Base-by-base conservation (phyloP, 2,329 filamentous ascomycete species). In the Ramularia endophylla region DNA sequence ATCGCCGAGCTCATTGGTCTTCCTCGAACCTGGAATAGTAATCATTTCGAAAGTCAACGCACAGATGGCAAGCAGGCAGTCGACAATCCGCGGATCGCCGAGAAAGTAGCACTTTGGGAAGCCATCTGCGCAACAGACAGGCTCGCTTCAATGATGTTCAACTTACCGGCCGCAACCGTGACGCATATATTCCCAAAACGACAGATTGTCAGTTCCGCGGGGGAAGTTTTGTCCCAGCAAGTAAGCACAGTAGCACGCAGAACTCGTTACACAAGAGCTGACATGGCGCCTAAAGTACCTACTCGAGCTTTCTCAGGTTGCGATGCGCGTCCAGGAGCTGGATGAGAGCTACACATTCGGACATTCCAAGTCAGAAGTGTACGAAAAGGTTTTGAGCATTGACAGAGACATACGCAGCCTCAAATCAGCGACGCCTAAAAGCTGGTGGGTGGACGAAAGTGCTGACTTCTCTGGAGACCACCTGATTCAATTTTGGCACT, bases 1-100 rank as follows among this genome's bases (percentile, higher is more conserved):
- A 50, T 67, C 17, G 63, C 63, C 31, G 63, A 67, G 47, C 46
- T 67, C 2, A 62, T 65, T 33, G 65, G 64, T 2, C 46, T 67
- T 4, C 62, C 62, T 7, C 51, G 49, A 25, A 38, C 44, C 16
- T 47, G 47, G 42, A 39, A 50, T 35, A 19, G 27, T 5, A 15
- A 34, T 7, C 16, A 12, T 13, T 9, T 25, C 15, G 16, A 30
- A 6, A 35, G 32, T 19, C 13, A 35, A 18, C n/a, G 32, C 17
- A 17, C 6, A 15, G 13, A 35, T 25, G 11, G 6, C 11, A 11
- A 25, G 11, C 22, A n/a, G 13, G 38, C 15, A 40, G 44, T 30
- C 17, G 38, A 45, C 30, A 34, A 55, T 8, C 40, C 34, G 3
- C 41, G 39, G 18, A 9, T 19, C 7, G 5, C 31, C 15, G 33